Evolutionary conservation across 306 rosid genomes (phyloP), one percentile per base, ranked within the genome.

Genomic region (Dalbergia cultrata): DNA sequence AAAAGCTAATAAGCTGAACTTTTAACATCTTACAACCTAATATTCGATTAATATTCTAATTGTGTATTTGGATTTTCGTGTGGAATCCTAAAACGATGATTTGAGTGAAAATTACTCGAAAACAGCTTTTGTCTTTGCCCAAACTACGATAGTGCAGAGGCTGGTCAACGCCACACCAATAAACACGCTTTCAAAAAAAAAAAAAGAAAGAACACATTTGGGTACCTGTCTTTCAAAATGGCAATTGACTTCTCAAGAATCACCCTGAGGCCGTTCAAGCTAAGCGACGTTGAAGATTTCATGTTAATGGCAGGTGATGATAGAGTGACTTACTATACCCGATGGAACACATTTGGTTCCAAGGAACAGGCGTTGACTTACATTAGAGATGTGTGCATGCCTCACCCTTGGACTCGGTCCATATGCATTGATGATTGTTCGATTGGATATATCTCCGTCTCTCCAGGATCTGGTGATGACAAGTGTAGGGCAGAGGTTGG

Each of bases 351-450:
- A 17, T 81, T 75, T 62, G 78, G 69, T 70, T 86, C 88, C 1
- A 86, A 13, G 76, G 92, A 90, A 11, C 91, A 89, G 61, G 90
- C 92, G 5, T 56, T 85, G 72, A 67, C 64, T 74, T 89, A 81
- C 83, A 87, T 92, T 72, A 82, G 74, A n/a, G 90, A 92, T 34
- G 86, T 90, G 13, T 89, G 89, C 56, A 83, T 92, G 4, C 92
- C 93, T 18, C 90, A 87, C 63, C 94, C 88, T 3, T 92, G 94
- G 94, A 72, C 75, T 21, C 87, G 86, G 4, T 87, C 87, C 3
- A 84, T 86, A 74, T 90, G 97, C 70, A 13, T 90, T 5, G 70
- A 79, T 1, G 88, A 83, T 62, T 85, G 78, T 7, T 84, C 87
- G 1, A 73, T 92, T 5, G 90, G 94, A 18, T 81, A 80, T 56